Base-by-base conservation (phyloP, 495 filamentous ascomycete genomes). In the Symbiotaphrina buchneri region DNA sequence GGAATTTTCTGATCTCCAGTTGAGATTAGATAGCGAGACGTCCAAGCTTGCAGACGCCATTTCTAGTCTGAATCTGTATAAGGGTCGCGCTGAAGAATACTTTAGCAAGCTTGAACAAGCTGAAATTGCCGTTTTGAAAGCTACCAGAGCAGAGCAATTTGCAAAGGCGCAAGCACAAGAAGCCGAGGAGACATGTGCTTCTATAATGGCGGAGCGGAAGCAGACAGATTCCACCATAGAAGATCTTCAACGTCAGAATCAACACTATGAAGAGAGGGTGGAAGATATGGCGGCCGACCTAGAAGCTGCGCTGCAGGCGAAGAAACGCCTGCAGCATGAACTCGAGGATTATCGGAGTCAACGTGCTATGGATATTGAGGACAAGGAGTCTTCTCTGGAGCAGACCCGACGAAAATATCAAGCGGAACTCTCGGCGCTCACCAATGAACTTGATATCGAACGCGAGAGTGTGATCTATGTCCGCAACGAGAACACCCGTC, bases 321-420 rank as follows among this genome's bases (percentile, higher is more conserved):
- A 90, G 58, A 92, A 91, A 48, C 69, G 87, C 27, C 66, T 97
- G 4, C 87, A 97, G 51, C 84, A 97, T 45, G 87, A 97, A 48
- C 75, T 97, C 3, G 87, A 95, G 52, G 87, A 97, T 47, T 97
- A 95, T 53, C 70, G 90, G 33, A 87, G 71, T 47, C 82, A 93
- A 47, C 70, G 85, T 22, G 84, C 84, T 19, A 91, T 90, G 40
- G 87, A 97, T 44, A 73, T 95, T 17, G 87, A 95, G 52, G 87
- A 97, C 49, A 93, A 87, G 45, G 87, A 95, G 48, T 71, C 74
- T 5, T 85, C 76, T 24, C 80, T 93, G 70, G 90, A 97, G 52
- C 87, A 97, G 50, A 94, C 87, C 13, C 64, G 87, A 37, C 83
- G 83, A 56, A 97, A 97, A 53, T 97, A 97, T 47, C 87, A 97